Base-by-base conservation (phyloP, 2,329 filamentous ascomycete species). In the Sphaerulina populicola region DNA sequence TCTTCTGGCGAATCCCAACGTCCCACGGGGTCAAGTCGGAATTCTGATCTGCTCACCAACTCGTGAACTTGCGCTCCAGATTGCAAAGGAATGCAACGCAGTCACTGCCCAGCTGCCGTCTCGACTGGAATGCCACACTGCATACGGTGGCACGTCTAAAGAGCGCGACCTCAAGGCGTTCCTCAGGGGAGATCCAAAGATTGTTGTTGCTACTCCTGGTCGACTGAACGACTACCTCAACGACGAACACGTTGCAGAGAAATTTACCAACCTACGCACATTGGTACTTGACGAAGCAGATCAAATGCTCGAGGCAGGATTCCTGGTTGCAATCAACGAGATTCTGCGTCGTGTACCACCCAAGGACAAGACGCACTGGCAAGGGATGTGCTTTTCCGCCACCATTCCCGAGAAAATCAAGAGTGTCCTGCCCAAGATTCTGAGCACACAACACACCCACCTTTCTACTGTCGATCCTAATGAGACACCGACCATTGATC, bases 1-100 rank as follows among this genome's bases (percentile, higher is more conserved):
- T 65, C 72, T 97, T n/a, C 73, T 95, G 8, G 83, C 84, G 1
- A 76, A 80, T 40, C 87, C 88, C 0, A 44, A 39, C 2, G 81
- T 83, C 55, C 59, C 59, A 2, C 79, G 80, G 37, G 91, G 89
- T 7, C 88, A 97, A 71, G 91, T 93, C 6, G 72, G 96, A 11
- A 86, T 97, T 0, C 74, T 97, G 27, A 77, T 97, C 47, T 77
- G 97, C n/a, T 84, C 80, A 12, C 93, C 93, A 0, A 91, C 86
- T 47, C 75, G 79, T 56, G 79, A 82, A 62, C 69, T 82, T 47
- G 79, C 79, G 1, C 76, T 81, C 60, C 79, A 82, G 64, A 82
- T 82, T 52, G 77, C 78, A 7, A 72, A 72, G 1, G 91, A 97
- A 67, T 67, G 83, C 88, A 3, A 89, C 85, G 8, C 94, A 90